Evolutionary conservation across 768 basidiomycete genomes (phyloP).

Genomic region (Galerina marginata): DNA sequence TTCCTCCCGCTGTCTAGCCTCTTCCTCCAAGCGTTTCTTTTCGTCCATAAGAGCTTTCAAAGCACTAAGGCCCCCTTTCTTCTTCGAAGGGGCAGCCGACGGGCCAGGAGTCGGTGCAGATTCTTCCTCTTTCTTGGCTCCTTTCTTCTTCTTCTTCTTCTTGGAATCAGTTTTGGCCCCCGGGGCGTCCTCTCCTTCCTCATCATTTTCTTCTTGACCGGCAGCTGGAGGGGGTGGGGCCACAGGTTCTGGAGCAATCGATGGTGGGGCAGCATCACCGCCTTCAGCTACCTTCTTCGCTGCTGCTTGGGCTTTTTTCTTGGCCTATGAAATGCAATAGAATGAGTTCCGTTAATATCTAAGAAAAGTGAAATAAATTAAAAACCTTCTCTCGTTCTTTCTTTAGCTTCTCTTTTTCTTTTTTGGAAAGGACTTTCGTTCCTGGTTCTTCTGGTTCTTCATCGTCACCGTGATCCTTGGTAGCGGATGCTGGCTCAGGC

Average conservation of each 20-base stretch:
- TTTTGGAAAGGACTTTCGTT: slow-evolving; percentile 82
- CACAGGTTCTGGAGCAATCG: slow-evolving; percentile 30
- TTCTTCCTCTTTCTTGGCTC: slow-evolving; percentile 66
- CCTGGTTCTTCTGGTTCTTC: slow-evolving; percentile 64
- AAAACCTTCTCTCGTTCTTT: slow-evolving; percentile 94
- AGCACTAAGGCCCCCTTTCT: slow-evolving; percentile 82
- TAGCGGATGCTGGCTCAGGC: slow-evolving; percentile 20
- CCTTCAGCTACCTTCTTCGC: slow-evolving; percentile 68
- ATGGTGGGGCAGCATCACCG: slow-evolving; percentile 29
- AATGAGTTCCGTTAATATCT: slow-evolving; percentile 10
- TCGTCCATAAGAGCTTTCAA: slow-evolving; percentile 92
- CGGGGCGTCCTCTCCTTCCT: slow-evolving; percentile 62
- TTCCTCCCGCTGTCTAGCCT: slow-evolving; percentile 84
- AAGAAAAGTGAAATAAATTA: slow-evolving; percentile 8
- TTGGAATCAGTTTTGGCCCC: slow-evolving; percentile 62
- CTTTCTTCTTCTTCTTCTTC: slow-evolving; percentile 92
- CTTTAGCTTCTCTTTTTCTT: slow-evolving; percentile 96
- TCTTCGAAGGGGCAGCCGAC: slow-evolving; percentile 56
- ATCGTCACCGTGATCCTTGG: slow-evolving; percentile 44
- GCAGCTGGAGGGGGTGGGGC: slow-evolving; percentile 34
- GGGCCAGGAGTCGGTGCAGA: slow-evolving; percentile 47
- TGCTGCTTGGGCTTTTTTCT: slow-evolving; percentile 93
- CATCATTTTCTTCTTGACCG: slow-evolving; percentile 63
- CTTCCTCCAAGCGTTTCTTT: slow-evolving; percentile 88
- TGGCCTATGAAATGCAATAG: slow-evolving; percentile 59